These are phyloP conservation scores for Orbilia quercus DNA, from an alignment of 2,329 filamentous ascomycete genomes.

Conservation along the genomic window DNA sequence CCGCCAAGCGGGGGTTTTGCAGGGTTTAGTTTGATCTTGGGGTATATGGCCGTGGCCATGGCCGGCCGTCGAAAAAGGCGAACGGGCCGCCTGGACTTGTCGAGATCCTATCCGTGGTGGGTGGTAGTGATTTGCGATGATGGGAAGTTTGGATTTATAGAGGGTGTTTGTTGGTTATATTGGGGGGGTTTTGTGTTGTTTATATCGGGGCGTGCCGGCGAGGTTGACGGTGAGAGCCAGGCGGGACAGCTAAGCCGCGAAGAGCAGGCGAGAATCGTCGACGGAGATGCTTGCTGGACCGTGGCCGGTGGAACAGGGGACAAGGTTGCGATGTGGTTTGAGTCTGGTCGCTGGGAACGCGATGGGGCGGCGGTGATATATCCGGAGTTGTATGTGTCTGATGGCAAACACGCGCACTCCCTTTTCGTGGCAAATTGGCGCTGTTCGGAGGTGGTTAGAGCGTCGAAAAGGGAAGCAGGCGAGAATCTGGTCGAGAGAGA, in stretches of 20 bases:
- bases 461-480: constrained; percentile 15
- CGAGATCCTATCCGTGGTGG: constrained; percentile 53
- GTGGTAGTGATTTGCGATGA: constrained; percentile 10
- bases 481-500: constrained; percentile 22
- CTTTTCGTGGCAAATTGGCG: constrained; percentile 50
- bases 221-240: constrained; percentile 12
- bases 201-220: constrained; percentile 33
- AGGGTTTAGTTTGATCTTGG: constrained; percentile 53
- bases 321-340: constrained; percentile 40
- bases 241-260: constrained; percentile 6
- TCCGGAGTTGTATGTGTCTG: constrained; percentile 46
- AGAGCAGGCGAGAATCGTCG: constrained; percentile 10
- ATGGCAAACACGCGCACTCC: constrained; percentile 57
- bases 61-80: constrained; percentile 51
- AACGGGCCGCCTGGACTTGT: constrained; percentile 46
- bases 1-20: constrained; percentile 52
- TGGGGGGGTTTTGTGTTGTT: constrained; percentile 38
- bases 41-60: constrained; percentile 57
- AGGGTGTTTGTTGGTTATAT: constrained; percentile 30
- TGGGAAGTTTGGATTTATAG: constrained; percentile 9
- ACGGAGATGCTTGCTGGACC: constrained; percentile 4
- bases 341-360: constrained; percentile 42
- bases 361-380: constrained; percentile 55
- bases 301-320: constrained; percentile 17
- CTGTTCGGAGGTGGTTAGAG: constrained; percentile 19